Conservation (phyloP, 2,329 filamentous ascomycete species). For the Geosmithia putterillii region DNA sequence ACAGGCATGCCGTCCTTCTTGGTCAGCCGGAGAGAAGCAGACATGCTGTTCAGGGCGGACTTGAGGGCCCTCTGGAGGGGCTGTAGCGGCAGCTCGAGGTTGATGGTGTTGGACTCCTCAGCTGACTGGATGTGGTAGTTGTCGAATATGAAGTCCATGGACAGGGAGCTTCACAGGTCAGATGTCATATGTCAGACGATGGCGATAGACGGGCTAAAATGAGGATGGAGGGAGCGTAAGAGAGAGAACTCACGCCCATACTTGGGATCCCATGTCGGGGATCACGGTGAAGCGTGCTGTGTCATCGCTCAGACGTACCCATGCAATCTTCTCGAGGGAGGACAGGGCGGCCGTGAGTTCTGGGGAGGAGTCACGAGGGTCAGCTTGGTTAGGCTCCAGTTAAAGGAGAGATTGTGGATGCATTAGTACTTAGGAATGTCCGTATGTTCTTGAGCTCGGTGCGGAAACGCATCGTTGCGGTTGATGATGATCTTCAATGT, state of each 20-base stretch:
- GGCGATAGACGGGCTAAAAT: too few relatives aligned
- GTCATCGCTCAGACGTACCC: constrained; percentile 80
- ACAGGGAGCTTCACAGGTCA: constrained; percentile 31
- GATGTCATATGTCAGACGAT: background rate
- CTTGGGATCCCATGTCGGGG: constrained; percentile 86
- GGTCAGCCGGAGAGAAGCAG: constrained; percentile 77
- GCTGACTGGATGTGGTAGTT: constrained; percentile 77
- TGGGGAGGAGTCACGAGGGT: constrained; percentile 12
- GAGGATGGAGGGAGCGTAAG: background rate
- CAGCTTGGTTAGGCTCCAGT: background rate
- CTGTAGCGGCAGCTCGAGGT: constrained; percentile 85
- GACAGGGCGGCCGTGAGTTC: constrained; percentile 53
- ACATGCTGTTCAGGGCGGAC: constrained; percentile 70
- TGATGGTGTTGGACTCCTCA: constrained; percentile 75
- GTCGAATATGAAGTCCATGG: constrained; percentile 77
- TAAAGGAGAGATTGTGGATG: background rate
- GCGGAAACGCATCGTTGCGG: constrained; percentile 47
- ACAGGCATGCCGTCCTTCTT: constrained; percentile 84
- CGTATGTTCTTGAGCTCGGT: constrained; percentile 54
- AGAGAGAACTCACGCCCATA: constrained; percentile 65
- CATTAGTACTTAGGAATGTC: constrained; percentile 51
- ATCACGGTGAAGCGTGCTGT: constrained; percentile 90
- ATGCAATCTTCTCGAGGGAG: constrained; percentile 70
- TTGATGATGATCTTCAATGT: background rate
- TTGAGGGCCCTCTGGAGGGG: constrained; percentile 84